A percentile compares a stretch with the other conserved stretches of the same genome.
Conservation (phyloP, 768 basidiomycete genomes). For the Leccinum boreale region DNA sequence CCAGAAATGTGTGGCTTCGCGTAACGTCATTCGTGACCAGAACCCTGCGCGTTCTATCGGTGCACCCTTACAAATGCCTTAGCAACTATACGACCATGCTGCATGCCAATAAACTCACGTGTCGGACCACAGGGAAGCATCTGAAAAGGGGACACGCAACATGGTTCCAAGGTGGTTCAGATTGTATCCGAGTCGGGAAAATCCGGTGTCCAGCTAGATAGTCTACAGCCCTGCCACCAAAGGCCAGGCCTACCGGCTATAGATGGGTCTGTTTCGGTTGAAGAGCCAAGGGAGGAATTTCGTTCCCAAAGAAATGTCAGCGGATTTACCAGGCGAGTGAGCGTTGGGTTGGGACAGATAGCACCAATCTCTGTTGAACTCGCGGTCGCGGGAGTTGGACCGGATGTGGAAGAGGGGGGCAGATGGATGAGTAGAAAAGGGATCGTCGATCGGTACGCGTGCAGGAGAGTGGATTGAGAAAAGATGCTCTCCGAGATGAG, state of each 20-base stretch:
- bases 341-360: constrained; percentile 22
- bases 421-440: constrained; percentile 81
- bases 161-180: neutral
- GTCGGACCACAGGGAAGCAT: neutral
- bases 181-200: neutral
- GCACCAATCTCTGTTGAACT: constrained; percentile 2
- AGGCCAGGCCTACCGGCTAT: constrained; percentile 36
- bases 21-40: neutral
- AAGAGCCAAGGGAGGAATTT: neutral
- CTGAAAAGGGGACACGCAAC: neutral
- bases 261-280: neutral
- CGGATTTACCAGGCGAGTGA: constrained; percentile 18
- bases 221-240: constrained; percentile 35
- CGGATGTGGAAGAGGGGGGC: constrained; percentile 39
- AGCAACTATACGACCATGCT: neutral
- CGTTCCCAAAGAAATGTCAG: constrained; percentile 26
- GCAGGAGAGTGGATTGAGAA: constrained; percentile 63
- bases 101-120: neutral
- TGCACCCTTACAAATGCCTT: neutral
- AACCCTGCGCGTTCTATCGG: neutral
- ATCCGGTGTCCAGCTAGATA: constrained; percentile 21
- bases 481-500: constrained; percentile 81
- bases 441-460: constrained; percentile 69
- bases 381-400: neutral
- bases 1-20: neutral